phyloP scores from a whole-genome alignment of 257 asterid genomes.

The Fraxinus quadrangulata region DNA sequence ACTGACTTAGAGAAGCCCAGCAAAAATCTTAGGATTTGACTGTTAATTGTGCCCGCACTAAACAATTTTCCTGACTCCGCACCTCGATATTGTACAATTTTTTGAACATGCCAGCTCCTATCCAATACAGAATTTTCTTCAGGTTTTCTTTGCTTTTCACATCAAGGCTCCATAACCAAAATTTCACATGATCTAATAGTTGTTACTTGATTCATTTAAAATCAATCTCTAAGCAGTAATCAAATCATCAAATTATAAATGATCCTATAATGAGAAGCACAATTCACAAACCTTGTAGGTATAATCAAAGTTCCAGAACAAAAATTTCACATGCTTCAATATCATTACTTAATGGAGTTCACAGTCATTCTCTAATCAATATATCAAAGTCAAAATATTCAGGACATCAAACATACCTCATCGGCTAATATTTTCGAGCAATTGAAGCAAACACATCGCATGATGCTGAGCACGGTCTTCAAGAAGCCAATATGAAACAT shows the following conservation, averaged over 20 bases:
- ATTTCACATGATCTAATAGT: background rate
- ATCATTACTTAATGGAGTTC: background rate
- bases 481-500: constrained; percentile 97
- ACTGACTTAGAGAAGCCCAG: no score
- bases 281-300: background rate
- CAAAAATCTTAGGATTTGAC: no score
- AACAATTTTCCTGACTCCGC: no score
- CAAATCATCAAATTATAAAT: background rate
- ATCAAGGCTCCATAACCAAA: background rate
- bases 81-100: background rate
- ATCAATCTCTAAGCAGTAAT: background rate
- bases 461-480: constrained; percentile 83
- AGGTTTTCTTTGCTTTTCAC: background rate
- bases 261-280: background rate
- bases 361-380: background rate
- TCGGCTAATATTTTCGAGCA: constrained; percentile 85
- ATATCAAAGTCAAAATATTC: background rate
- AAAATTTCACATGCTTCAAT: background rate
- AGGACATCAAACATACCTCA: constrained; percentile 55
- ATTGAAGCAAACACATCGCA: constrained; percentile 92
- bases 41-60: no score
- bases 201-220: background rate
- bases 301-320: background rate
- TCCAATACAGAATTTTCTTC: background rate
- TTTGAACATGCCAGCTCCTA: background rate